Conservation (phyloP, 2,329 filamentous ascomycete species). For the Venturia pyrina region DNA sequence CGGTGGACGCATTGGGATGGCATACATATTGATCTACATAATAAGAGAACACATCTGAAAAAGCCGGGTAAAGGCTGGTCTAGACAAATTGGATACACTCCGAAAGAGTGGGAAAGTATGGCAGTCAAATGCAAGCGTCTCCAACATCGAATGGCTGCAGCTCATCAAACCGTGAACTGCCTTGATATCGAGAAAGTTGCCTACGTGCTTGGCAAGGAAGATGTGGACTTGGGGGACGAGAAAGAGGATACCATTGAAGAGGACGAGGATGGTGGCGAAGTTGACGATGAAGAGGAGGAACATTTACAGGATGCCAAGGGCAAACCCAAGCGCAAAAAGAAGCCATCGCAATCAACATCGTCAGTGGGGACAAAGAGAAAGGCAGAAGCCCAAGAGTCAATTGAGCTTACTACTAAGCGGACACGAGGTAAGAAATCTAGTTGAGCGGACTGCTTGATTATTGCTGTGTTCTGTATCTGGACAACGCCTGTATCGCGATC, state of each 20-base stretch:
- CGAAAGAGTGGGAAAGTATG: conserved; percentile 57
- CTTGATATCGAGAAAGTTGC: conserved; percentile 13
- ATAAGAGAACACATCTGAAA: conserved; percentile 10
- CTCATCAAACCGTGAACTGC: not conserved
- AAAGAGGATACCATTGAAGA: not conserved
- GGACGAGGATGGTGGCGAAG: not conserved
- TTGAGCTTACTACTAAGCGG: not conserved
- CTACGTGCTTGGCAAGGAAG: conserved; percentile 12
- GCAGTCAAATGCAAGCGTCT: conserved; percentile 30
- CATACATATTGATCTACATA: not conserved
- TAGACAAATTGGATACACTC: conserved; percentile 55
- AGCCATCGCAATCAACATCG: not conserved
- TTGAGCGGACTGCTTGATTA: not conserved
- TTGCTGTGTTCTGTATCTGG: not conserved
- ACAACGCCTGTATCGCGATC: not conserved
- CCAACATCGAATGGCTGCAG: conserved; percentile 24
- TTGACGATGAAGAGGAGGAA: not conserved
- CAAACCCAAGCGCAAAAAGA: not conserved
- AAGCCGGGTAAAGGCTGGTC: conserved; percentile 39
- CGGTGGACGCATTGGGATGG: conserved; percentile 53
- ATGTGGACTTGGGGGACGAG: conserved; percentile 4
- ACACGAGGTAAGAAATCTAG: not conserved
- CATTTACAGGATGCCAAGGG: too few relatives aligned
- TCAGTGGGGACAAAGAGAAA: not conserved
- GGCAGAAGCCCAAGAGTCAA: not conserved